A percentile compares a stretch with the other conserved stretches of the same genome.
Evolutionary conservation across 2,329 filamentous ascomycete species (phyloP).

Genomic region (Aspergillus sp.): DNA sequence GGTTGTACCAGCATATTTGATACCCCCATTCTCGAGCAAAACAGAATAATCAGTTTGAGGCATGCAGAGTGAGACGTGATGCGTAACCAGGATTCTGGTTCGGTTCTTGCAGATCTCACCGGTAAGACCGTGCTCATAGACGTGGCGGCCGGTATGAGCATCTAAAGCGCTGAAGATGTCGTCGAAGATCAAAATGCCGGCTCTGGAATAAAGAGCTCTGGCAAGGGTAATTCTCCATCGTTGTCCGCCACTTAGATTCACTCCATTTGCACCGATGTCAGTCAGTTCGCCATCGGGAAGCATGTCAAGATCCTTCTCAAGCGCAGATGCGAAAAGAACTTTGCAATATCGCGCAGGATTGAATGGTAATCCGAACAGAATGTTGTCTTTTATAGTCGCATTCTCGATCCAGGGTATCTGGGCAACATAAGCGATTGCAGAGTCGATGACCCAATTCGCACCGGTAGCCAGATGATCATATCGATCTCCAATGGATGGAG

Average conservation of each 20-base stretch:
- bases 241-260: conserved; percentile 79
- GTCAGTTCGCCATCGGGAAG: conserved; percentile 72
- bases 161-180: conserved; percentile 81
- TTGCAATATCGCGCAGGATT: conserved; percentile 65
- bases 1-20: conserved; percentile 60
- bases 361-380: conserved; percentile 69
- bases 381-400: conserved; percentile 71
- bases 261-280: conserved; percentile 78
- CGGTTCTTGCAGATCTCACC: conserved; percentile 65
- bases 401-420: conserved; percentile 87
- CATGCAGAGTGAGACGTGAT: conserved; percentile 69
- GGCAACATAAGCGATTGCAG: conserved; percentile 68
- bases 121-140: conserved; percentile 70
- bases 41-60: conserved; percentile 69
- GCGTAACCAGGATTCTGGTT: conserved; percentile 75
- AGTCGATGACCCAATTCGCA: conserved; percentile 65
- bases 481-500: conserved; percentile 51
- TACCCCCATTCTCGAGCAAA: conserved; percentile 64
- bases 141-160: conserved; percentile 72
- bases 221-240: conserved; percentile 79
- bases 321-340: conserved; percentile 67
- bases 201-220: conserved; percentile 72
- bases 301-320: conserved; percentile 72
- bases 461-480: conserved; percentile 60
- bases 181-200: conserved; percentile 71